These are phyloP conservation scores for Wickerhamomyces hampshirensis DNA, from an alignment of 805 yeast species.

Conservation along the genomic window DNA sequence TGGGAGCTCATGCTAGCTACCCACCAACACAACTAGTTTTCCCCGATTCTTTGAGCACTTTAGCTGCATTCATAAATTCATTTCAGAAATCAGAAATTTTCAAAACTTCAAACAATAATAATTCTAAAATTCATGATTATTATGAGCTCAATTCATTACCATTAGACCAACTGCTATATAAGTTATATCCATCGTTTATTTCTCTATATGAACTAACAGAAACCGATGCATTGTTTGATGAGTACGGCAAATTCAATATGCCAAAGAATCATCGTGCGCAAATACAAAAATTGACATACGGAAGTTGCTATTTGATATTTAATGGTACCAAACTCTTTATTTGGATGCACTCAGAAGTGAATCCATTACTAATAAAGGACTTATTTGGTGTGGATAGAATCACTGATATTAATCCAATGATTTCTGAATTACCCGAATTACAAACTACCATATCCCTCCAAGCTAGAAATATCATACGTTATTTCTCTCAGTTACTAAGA, in stretches of 20 bases:
- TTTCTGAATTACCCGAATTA: conserved; percentile 60
- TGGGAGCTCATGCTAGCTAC: conserved; percentile 38
- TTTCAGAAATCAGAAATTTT: conserved; percentile 67
- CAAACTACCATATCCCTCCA: conserved; percentile 67
- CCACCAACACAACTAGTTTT: conserved; percentile 64
- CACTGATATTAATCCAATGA: conserved; percentile 20
- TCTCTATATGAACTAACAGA: conserved; percentile 64
- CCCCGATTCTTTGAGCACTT: conserved; percentile 73
- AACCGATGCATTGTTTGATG: conserved; percentile 48
- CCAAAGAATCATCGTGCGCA: conserved; percentile 48
- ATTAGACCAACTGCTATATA: conserved; percentile 51
- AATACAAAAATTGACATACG: conserved; percentile 40
- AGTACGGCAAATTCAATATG: conserved; percentile 37
- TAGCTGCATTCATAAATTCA: conserved; percentile 63
- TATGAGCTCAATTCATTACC: conserved; percentile 49
- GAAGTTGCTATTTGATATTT: conserved; percentile 77
- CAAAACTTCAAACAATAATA: conserved; percentile 43
- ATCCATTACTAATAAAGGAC: conserved; percentile 64
- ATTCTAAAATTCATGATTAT: conserved; percentile 53
- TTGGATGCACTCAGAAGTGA: conserved; percentile 67
- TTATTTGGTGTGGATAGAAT: conserved; percentile 58
- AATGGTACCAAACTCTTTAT: conserved; percentile 57
- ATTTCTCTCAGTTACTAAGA: conserved; percentile 42
- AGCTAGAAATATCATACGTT: conserved; percentile 57
- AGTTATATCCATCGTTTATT: conserved; percentile 76